Base-by-base conservation (phyloP, 2,329 filamentous ascomycete genomes). In the Rhynchosporium secalis region DNA sequence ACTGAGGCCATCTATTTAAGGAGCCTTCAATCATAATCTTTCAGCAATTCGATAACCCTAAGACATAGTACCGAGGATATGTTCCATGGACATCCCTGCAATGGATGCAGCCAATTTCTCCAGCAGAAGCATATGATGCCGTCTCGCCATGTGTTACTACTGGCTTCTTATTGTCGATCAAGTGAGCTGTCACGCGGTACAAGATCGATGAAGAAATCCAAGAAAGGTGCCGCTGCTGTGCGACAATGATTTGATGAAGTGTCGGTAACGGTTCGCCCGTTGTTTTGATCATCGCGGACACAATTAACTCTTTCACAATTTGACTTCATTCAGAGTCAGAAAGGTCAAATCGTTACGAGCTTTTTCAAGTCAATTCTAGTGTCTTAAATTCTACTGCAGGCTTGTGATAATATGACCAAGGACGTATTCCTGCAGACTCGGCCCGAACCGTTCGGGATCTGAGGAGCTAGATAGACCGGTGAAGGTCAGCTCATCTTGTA, bases 151-250 rank as follows among this genome's bases (percentile, higher is more conserved):
- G n/a, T 26, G n/a, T 41, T 52, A 33, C 28, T 8, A 54, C 51
- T 28, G 15, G 33, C 38, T 54, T 54, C 28, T 28, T 54, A 33
- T 33, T 26, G 51, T 26, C 51, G 51, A 54, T 54, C 51, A 38
- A 60, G 41, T 60, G 58, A 60, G 58, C 41, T 60, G 40, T 60
- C 58, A 60, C 40, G 33, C n/a, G 28, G 58, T 60, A 60, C 58
- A 60, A 54, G 58, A 60, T 60, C 48, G 46, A 58, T 58, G 33
- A 45, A 45, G 45, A 41, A 3, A 15, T 31, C 7, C 26, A 28
- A 36, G 3, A 31, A 40, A 12, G 31, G 33, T 40, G 45, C 46
- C 46, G 56, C 56, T 58, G 56, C 46, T 29, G 56, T 58, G 56
- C 20, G 12, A 58, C 56, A 29, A 58, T 3, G 56, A 49, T 20